Conservation (phyloP, 441 rosid genomes). For the Pelargonium fulgidum region DNA sequence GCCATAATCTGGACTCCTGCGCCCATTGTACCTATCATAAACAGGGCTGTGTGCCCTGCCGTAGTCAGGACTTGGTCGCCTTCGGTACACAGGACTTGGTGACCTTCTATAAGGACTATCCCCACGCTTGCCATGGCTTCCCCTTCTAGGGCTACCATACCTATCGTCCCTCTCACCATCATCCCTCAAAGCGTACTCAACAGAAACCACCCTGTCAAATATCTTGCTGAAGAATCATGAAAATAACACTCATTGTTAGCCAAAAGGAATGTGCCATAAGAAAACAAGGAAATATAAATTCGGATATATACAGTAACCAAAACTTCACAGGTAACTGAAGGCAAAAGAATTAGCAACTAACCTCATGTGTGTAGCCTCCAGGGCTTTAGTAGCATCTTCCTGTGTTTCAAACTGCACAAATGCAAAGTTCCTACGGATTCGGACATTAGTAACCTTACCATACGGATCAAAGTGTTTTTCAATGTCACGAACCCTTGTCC, state of each 20-base stretch:
- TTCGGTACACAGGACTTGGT: conserved; percentile 48
- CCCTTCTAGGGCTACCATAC: conserved; percentile 49
- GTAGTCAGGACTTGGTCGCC: conserved; percentile 68
- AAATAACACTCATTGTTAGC: not conserved
- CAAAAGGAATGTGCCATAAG: not conserved
- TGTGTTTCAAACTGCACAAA: conserved; percentile 75
- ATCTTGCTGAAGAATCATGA: conserved; percentile 45
- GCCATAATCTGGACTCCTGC: conserved; percentile 28
- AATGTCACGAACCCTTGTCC: conserved; percentile 61
- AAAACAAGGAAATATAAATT: not conserved
- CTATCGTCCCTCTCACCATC: conserved; percentile 62
- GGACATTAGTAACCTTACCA: conserved; percentile 63
- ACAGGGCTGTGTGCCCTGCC: conserved; percentile 55
- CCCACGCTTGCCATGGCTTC: conserved; percentile 30
- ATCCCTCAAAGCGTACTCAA: conserved; percentile 81
- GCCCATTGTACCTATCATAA: conserved; percentile 40
- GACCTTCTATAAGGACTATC: conserved; percentile 47
- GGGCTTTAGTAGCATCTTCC: conserved; percentile 76
- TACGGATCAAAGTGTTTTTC: conserved; percentile 66
- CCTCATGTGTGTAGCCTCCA: conserved; percentile 75
- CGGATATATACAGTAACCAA: too few relatives aligned
- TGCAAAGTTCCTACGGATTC: conserved; percentile 71
- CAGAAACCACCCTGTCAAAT: conserved; percentile 74
- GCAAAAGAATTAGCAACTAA: conserved; percentile 13
- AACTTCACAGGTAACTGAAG: not conserved